These are phyloP conservation scores for Suillus cothurnatus DNA, from an alignment of 768 basidiomycete genomes.

Conservation along the genomic window DNA sequence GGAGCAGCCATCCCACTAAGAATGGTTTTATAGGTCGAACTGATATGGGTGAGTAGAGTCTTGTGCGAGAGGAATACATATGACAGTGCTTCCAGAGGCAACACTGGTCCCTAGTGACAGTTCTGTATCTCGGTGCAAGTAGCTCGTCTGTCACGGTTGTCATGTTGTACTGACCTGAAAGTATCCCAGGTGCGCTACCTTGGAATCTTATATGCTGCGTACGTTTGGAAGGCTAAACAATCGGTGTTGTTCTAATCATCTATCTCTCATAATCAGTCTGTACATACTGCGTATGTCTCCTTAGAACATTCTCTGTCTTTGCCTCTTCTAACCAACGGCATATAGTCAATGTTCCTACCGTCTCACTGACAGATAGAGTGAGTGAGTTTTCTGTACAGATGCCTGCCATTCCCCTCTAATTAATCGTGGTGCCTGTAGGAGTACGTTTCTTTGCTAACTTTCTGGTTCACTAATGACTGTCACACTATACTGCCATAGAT, in stretches of 20 bases:
- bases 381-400: not conserved
- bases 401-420: not conserved
- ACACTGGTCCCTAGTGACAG: not conserved
- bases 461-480: not conserved
- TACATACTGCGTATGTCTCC: not conserved
- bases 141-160: not conserved
- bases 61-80: not conserved
- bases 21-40: not conserved
- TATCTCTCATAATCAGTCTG: not conserved
- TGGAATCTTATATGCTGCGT: not conserved
- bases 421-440: not conserved
- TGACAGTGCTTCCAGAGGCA: not conserved
- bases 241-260: not conserved
- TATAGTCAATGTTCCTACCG: not conserved
- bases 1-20: not conserved
- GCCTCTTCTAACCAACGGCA: not conserved
- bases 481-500: not conserved
- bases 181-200: not conserved
- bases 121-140: not conserved
- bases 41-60: not conserved
- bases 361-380: not conserved
- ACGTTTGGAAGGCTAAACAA: not conserved
- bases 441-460: not conserved
- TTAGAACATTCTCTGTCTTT: not conserved
- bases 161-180: not conserved